Base-by-base conservation (phyloP, 345 rosid genomes). In the Leavenworthia alabamica region DNA sequence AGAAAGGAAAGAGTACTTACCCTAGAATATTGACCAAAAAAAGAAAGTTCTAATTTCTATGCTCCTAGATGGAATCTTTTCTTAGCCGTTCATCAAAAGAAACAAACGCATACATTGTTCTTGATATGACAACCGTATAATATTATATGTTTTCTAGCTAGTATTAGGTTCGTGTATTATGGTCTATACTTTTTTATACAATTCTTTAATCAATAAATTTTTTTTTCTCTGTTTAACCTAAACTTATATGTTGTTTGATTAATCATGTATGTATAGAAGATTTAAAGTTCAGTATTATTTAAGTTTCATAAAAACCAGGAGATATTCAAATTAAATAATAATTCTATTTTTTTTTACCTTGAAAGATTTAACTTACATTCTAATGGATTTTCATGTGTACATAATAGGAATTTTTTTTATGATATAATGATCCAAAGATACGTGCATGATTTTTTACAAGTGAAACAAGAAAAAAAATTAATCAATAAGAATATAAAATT, bases 51-150 rank as follows among this genome's bases (percentile, higher is more conserved):
- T 62, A 56, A 31, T 29, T 56, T 63, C 59, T 62, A 8, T 62
- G 56, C 45, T 48, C 58, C 45, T 45, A 11, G 31, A 46, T 22
- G 14, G 64, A 51, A 70, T 70, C 31, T 63, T 63, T 56, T 70
- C 36, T 22, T 62, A 40, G 69, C 68, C 74, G 56, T 48, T 56
- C 64, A 49, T 47, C 52, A 19, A 46, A 56, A 55, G 64, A 56
- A 48, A 70, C 40, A 56, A 48, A 70, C 40, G 56, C 13, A 62
- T n/a, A 15, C 31, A 46, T 52, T 61, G 49, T 61, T 46, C 74
- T 48, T 63, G 74, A 70, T 29, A 47, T 29, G 70, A 70, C 70
- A 47, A 24, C 61, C 36, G 48, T 52, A 17, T 40, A 27, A n/a
- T 3, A 22, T 46, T 3, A 22, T 46, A 44, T 7, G 5, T 5